These are phyloP conservation scores for Paramecium biaurelia DNA, from an alignment of 73 alveolate genomes.

Conservation along the genomic window DNA sequence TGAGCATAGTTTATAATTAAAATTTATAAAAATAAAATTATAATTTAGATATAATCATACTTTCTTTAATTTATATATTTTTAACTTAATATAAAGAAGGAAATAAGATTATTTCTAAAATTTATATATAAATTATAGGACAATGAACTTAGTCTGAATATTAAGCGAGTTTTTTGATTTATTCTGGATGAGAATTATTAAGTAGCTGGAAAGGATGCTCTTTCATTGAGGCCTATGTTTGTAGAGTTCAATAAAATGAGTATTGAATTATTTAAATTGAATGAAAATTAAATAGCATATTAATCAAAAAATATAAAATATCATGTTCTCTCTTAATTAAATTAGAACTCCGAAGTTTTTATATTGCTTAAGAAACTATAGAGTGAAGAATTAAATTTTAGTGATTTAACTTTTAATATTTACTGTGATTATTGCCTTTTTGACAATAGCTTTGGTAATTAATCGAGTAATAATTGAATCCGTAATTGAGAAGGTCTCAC, in stretches of 20 bases:
- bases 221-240: neutral
- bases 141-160: neutral
- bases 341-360: neutral
- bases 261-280: neutral
- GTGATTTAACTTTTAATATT: neutral
- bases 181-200: neutral
- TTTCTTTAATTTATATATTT: neutral
- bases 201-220: neutral
- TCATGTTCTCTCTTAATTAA: neutral
- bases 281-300: neutral
- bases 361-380: neutral
- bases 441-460: neutral
- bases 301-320: neutral
- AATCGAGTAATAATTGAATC: slow-evolving; percentile 17
- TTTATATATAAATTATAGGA: neutral
- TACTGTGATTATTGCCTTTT: neutral
- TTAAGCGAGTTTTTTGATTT: neutral
- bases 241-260: neutral
- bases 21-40: no score
- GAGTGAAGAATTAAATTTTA: slow-evolving; percentile 18
- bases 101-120: neutral
- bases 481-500: neutral
- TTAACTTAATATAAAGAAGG: neutral
- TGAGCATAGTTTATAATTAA: no score
- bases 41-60: no score